Base-by-base conservation (phyloP, 139 green algal species). In the Chlamydomonas incerta region DNA sequence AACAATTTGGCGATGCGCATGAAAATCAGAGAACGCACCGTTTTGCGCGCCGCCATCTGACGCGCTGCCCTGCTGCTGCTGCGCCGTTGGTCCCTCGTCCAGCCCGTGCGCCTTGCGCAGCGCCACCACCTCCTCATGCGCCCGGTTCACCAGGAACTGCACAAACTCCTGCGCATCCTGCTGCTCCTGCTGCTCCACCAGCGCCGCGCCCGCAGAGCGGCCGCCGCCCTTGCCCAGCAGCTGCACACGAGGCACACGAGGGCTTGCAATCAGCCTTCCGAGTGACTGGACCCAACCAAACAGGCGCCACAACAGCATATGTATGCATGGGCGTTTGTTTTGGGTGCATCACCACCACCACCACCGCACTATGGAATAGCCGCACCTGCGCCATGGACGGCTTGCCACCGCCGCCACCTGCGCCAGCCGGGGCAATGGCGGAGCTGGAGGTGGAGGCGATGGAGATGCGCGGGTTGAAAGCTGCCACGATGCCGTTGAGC, bases 121-220 rank as follows among this genome's bases (percentile, higher is more conserved):
- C 28, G 66, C 65, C 33, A 94, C 35, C 72, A 96, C 83, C 90
- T 97, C 95, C 87, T 95, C 85, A 72, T 98, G 95, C 28, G 91
- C 90, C 5, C 46, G 20, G 77, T 97, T 93, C 41, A 97, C 70
- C 71, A 98, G 80, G 81, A 91, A 95, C 69, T 93, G 88, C 6
- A 97, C 84, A 82, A 97, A 98, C 90, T 98, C 95, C 81, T 96
- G 91, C 31, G 94, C 95, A 57, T 98, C 95, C 83, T 98, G 90
- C 90, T 98, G 95, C 86, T 97, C 92, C 52, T 93, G 89, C 68
- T 89, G 72, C 50, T 87, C 69, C 46, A 55, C 46, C 41, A 37
- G 26, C 13, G 4, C 72, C 18, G 21, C 37, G 33, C 41, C 41
- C 6, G 33, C 23, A 28, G 24, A 1, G 33, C 57, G 34, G 47